phyloP scores from a whole-genome alignment of 805 yeast species.

The Vanderwaltozyma verrucispora region DNA sequence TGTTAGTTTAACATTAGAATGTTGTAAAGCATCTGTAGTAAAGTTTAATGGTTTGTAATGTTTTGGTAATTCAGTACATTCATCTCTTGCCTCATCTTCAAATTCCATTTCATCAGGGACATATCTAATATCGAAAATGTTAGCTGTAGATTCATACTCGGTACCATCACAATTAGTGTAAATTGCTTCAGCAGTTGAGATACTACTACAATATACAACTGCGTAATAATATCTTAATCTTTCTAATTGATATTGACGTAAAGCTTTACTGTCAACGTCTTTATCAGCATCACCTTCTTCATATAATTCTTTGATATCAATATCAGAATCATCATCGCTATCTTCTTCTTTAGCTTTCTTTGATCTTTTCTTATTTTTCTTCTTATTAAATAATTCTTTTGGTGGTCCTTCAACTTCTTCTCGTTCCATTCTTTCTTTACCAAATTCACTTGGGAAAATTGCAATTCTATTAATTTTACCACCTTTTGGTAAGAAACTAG shows the following conservation, averaged over 20 bases:
- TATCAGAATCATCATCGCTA: slow-evolving; percentile 41
- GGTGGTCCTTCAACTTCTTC: slow-evolving; percentile 94
- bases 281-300: slow-evolving; percentile 74
- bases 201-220: slow-evolving; percentile 69
- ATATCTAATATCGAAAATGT: slow-evolving; percentile 83
- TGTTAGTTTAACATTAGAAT: slow-evolving; percentile 88
- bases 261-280: slow-evolving; percentile 74
- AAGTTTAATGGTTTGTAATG: slow-evolving; percentile 71
- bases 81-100: slow-evolving; percentile 66
- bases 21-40: slow-evolving; percentile 92
- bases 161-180: slow-evolving; percentile 89
- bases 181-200: slow-evolving; percentile 59
- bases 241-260: slow-evolving; percentile 87
- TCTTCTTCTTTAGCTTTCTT: slow-evolving; percentile 28
- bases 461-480: slow-evolving; percentile 60
- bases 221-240: slow-evolving; percentile 91
- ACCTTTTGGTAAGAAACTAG: slow-evolving; percentile 69
- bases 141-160: slow-evolving; percentile 92
- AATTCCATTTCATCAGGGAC: slow-evolving; percentile 91
- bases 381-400: slow-evolving; percentile 57
- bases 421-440: slow-evolving; percentile 80
- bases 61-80: slow-evolving; percentile 60
- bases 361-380: slow-evolving; percentile 26
- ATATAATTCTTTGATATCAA: slow-evolving; percentile 59
- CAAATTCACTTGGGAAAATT: slow-evolving; percentile 84